Percentiles rank a stretch among this genome's conserved stretches.
Conservation (phyloP, 352 stramenopile species). For the Elongisporangium anandrum region DNA sequence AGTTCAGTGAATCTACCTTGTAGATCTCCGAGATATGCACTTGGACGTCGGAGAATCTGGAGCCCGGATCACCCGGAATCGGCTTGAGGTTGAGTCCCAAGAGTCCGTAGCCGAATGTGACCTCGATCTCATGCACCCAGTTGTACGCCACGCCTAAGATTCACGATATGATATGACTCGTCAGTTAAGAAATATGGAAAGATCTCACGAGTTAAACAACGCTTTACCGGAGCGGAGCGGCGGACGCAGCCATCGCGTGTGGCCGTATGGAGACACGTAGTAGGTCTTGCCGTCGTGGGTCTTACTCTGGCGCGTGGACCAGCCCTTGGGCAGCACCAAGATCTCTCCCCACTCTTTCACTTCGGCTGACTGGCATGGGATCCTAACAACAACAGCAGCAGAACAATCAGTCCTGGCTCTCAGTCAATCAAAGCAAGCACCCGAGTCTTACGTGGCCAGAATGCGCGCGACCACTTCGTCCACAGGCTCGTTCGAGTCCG, state of each 20-base stretch:
- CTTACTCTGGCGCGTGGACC: conserved; percentile 74
- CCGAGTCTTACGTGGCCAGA: conserved; percentile 35
- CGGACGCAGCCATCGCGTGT: conserved; percentile 80
- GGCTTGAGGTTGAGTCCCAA: conserved; percentile 83
- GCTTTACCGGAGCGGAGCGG: conserved; percentile 57
- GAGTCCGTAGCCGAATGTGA: conserved; percentile 71
- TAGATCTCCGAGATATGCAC: conserved; percentile 83
- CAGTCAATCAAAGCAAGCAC: background rate
- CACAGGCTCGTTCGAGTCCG: conserved; percentile 56
- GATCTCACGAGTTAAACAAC: background rate
- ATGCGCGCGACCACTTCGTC: conserved; percentile 59
- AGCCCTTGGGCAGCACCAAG: conserved; percentile 69
- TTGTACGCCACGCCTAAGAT: conserved; percentile 56
- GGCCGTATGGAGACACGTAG: conserved; percentile 78
- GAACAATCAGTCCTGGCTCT: background rate
- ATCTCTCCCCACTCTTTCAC: conserved; percentile 74
- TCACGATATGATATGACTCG: background rate
- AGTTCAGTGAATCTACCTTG: conserved; percentile 29
- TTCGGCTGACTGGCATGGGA: conserved; percentile 52
- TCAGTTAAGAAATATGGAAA: conserved; percentile 1
- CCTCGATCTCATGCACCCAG: conserved; percentile 81
- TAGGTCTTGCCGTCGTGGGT: conserved; percentile 85
- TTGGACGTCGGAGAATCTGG: conserved; percentile 65
- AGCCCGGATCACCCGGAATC: conserved; percentile 67
- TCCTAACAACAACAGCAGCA: conserved; percentile 11